phyloP scores from a whole-genome alignment of 805 yeast species.

The Isabelozyma gotoi region DNA sequence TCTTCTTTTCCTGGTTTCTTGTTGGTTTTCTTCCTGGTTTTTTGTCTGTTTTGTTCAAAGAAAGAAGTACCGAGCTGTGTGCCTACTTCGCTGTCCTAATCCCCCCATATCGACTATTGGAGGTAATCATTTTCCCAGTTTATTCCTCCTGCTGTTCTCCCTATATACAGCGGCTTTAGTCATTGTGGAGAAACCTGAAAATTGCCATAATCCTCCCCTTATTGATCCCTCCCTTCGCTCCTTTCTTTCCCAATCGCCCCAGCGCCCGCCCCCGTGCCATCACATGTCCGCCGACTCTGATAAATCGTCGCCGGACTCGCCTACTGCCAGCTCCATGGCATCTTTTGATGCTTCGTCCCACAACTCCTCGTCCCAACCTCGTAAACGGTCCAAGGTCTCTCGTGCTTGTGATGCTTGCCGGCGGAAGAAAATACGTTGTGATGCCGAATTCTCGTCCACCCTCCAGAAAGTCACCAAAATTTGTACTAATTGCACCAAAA shows the following conservation, averaged over 20 bases:
- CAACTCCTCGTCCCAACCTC: conserved; percentile 19
- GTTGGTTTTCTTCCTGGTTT: not conserved
- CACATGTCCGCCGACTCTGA: not conserved
- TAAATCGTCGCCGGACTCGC: not conserved
- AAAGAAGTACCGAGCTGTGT: too few relatives aligned
- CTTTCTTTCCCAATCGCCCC: not conserved
- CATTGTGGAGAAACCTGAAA: too few relatives aligned
- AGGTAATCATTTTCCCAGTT: too few relatives aligned
- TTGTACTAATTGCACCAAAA: conserved; percentile 64
- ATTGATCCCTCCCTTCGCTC: not conserved
- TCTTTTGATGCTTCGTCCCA: not conserved
- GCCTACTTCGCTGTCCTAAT: too few relatives aligned
- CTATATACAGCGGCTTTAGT: too few relatives aligned
- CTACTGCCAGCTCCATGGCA: not conserved
- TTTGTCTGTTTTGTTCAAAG: too few relatives aligned
- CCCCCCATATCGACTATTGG: too few relatives aligned
- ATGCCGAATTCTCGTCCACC: conserved; percentile 51
- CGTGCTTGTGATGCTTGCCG: conserved; percentile 83
- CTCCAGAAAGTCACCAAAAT: conserved; percentile 48
- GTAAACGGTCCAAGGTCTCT: conserved; percentile 71
- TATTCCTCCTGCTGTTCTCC: too few relatives aligned
- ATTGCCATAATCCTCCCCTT: too few relatives aligned
- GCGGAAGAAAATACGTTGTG: conserved; percentile 69
- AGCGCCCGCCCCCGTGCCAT: not conserved
- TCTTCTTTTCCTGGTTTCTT: not conserved